phyloP scores from a whole-genome alignment of 257 asterid genomes.

The Galeopsis tetrahit region DNA sequence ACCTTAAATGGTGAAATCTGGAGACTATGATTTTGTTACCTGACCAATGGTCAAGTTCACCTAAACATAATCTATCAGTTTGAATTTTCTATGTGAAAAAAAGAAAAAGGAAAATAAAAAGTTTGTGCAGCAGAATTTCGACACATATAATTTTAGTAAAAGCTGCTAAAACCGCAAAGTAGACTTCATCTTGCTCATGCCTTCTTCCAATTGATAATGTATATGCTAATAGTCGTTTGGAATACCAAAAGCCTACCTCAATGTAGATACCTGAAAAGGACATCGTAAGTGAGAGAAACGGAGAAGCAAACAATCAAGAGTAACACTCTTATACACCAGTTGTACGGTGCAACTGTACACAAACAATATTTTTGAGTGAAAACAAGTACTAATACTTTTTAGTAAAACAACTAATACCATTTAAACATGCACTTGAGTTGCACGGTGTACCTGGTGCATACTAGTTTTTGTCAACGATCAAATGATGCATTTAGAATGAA shows the following conservation, averaged over 20 bases:
- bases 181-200: conserved; percentile 14
- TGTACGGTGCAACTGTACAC: too few relatives aligned
- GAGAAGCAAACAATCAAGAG: conserved; percentile 7
- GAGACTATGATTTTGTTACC: neutral
- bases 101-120: neutral
- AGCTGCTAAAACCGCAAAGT: neutral
- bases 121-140: conserved; percentile 5
- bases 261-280: conserved; percentile 32
- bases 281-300: neutral
- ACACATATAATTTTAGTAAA: neutral
- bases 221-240: neutral
- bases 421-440: too few relatives aligned
- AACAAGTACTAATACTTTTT: too few relatives aligned
- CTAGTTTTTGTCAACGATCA: neutral
- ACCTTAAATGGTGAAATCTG: neutral
- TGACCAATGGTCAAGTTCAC: neutral
- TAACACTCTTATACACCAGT: too few relatives aligned
- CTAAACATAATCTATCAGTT: neutral
- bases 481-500: conserved; percentile 1
- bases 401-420: too few relatives aligned
- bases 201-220: conserved; percentile 23
- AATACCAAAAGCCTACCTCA: conserved; percentile 29
- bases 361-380: too few relatives aligned
- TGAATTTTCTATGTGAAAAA: neutral
- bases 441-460: too few relatives aligned